Percentiles rank a stretch among this genome's conserved stretches.
phyloP scores from a whole-genome alignment of 352 stramenopile genomes.

The Globisporangium nodosum region DNA sequence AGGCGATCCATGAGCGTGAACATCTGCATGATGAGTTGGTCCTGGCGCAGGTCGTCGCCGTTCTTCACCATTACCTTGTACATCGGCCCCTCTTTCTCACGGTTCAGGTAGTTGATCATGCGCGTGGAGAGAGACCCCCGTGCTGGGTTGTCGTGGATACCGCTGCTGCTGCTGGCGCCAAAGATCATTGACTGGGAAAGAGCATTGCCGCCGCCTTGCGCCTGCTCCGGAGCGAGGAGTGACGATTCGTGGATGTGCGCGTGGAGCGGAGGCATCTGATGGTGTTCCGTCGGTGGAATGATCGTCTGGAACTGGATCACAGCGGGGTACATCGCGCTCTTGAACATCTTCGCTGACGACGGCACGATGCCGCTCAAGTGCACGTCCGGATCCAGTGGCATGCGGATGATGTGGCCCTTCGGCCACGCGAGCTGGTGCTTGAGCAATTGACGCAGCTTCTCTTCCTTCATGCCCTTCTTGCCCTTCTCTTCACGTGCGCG shows the following conservation, averaged over 20 bases:
- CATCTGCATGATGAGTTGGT: conserved; percentile 99
- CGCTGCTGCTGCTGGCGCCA: conserved; percentile 44
- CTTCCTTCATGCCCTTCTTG: conserved; percentile 96
- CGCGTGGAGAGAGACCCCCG: conserved; percentile 70
- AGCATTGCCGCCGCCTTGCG: conserved; percentile 8
- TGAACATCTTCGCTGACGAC: conserved; percentile 95
- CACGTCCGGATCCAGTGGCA: conserved; percentile 84
- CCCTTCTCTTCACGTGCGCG: conserved; percentile 90
- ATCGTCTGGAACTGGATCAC: conserved; percentile 94
- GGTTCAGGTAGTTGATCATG: conserved; percentile 73
- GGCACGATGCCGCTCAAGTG: conserved; percentile 88
- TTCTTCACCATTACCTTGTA: conserved; percentile 99
- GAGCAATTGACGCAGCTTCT: conserved; percentile 88
- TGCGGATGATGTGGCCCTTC: conserved; percentile 71
- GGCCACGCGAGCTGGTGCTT: conserved; percentile 76
- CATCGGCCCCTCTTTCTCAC: conserved; percentile 77
- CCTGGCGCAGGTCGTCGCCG: conserved; percentile 98
- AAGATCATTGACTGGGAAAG: conserved; percentile 49
- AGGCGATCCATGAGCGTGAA: conserved; percentile 99
- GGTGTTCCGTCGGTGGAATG: conserved; percentile 40
- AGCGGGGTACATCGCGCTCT: conserved; percentile 96
- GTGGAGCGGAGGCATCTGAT: conserved; percentile 12
- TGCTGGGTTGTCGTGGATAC: conserved; percentile 29
- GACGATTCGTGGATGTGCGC: conserved; percentile 5
- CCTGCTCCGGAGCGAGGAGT: conserved; percentile 10